Evolutionary conservation across 306 rosid genomes (phyloP), one percentile per base, ranked within the genome.

Genomic region (Geum urbanum): DNA sequence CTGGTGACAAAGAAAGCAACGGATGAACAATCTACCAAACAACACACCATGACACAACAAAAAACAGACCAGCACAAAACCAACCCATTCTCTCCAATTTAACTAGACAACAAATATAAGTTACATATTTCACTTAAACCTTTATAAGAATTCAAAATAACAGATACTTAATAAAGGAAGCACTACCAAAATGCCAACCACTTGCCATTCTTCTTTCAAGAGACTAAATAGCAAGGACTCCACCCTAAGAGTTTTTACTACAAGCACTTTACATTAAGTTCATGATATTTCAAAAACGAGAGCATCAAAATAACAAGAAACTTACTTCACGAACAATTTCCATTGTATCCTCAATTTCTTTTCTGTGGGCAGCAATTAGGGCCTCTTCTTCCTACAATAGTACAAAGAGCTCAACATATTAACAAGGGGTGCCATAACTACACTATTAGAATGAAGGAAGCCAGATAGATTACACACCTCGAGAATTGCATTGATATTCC

Each of bases 241-340:
- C 65, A 59, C 65, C 20, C 65, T 60, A 37, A 11, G 9, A 56
- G 2, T 32, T 32, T 32, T 32, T 32, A 32, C 37, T 32, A 32
- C 37, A 32, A 32, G 37, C 37, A 32, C 2, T 1, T 32, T 32
- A 32, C 37, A 32, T 32, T 32, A 32, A 60, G 15, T 62, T 60
- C 46, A 37, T 37, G 13, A 3, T 9, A 46, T 4, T 40, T 7
- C 62, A 68, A 51, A 19, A 32, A 32, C 37, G 3, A 32, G 37
- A 51, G 4, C 62, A 39, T 37, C 62, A 39, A 39, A 40, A 68
- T 11, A 67, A 52, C 37, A n/a, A 7, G 2, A 67, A 37, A 84
- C 99, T 88, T 77, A 91, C 99, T 76, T 94, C 96, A n/a, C 97
- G 96, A 71, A 94, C 97, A 78, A 94, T 91, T 85, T 94, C 97